Evolutionary conservation across 139 green algal species (phyloP).

Genomic region (Chlamydomonas urium): DNA sequence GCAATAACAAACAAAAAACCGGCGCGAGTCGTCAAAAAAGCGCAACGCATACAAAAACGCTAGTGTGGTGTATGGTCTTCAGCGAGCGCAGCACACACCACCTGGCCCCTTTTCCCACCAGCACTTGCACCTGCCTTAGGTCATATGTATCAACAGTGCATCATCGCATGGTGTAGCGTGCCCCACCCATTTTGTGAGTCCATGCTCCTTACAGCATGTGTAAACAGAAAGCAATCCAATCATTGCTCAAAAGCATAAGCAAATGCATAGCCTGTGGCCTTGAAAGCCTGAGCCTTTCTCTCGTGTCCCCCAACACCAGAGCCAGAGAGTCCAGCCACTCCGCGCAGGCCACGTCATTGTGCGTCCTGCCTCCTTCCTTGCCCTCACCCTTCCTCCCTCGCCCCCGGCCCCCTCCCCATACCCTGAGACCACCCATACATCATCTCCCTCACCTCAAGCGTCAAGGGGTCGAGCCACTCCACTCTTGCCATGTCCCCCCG

Average conservation of each 20-base stretch:
- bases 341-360: neutral
- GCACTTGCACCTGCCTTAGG: too few species aligned
- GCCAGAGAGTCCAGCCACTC: neutral
- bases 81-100: too few species aligned
- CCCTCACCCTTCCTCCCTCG: neutral
- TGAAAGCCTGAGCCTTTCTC: too few species aligned
- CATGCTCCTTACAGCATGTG: neutral
- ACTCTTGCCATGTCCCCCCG: slow-evolving; percentile 71
- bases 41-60: too few species aligned
- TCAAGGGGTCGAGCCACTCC: slow-evolving; percentile 82
- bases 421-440: neutral
- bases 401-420: neutral
- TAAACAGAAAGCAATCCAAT: too few species aligned
- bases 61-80: too few species aligned
- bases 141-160: neutral
- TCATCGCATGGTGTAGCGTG: neutral
- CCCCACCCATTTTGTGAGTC: neutral
- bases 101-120: too few species aligned
- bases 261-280: too few species aligned
- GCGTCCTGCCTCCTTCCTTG: neutral
- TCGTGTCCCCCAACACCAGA: too few species aligned
- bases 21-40: too few species aligned
- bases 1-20: too few species aligned
- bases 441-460: slow-evolving; percentile 36
- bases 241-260: too few species aligned